Conservation (phyloP, 1,139 yeast species). For the Candida freyschussii region DNA sequence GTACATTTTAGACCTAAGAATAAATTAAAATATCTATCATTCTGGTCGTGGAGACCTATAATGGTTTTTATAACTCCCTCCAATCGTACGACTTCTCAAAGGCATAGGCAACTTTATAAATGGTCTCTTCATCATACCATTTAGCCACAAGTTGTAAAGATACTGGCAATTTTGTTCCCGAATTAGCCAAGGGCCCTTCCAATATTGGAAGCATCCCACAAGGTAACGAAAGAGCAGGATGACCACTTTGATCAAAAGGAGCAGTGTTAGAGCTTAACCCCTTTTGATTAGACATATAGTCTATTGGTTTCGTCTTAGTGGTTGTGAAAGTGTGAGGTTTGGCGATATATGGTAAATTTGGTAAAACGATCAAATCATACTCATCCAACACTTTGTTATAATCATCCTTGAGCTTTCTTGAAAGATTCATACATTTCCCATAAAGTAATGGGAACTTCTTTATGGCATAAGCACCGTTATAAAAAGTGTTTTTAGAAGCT, state of each 20-base stretch:
- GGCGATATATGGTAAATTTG: slow-evolving; percentile 28
- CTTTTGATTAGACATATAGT: slow-evolving; percentile 26
- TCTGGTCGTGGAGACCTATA: no score
- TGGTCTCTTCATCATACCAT: slow-evolving; percentile 42
- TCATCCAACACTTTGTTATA: slow-evolving; percentile 29
- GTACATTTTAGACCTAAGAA: no score
- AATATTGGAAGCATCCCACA: slow-evolving; percentile 29
- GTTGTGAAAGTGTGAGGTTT: slow-evolving; percentile 25
- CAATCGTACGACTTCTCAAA: slow-evolving; percentile 28
- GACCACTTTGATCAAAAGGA: slow-evolving; percentile 35
- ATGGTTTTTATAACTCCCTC: background rate
- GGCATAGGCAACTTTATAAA: slow-evolving; percentile 37
- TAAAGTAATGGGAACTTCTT: slow-evolving; percentile 33
- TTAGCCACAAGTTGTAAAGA: slow-evolving; percentile 48
- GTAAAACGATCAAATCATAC: slow-evolving; percentile 27
- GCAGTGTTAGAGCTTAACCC: slow-evolving; percentile 36
- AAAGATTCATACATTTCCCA: slow-evolving; percentile 32
- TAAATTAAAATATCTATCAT: no score
- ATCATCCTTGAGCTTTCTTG: slow-evolving; percentile 30
- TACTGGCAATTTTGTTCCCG: slow-evolving; percentile 30
- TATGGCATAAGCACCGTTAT: slow-evolving; percentile 30
- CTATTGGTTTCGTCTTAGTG: slow-evolving; percentile 15
- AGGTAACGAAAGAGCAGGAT: slow-evolving; percentile 34
- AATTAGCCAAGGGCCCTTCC: slow-evolving; percentile 25
- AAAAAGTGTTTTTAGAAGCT: slow-evolving; percentile 28